Base-by-base conservation (phyloP, 441 rosid species). In the Bruguiera hainesii region DNA sequence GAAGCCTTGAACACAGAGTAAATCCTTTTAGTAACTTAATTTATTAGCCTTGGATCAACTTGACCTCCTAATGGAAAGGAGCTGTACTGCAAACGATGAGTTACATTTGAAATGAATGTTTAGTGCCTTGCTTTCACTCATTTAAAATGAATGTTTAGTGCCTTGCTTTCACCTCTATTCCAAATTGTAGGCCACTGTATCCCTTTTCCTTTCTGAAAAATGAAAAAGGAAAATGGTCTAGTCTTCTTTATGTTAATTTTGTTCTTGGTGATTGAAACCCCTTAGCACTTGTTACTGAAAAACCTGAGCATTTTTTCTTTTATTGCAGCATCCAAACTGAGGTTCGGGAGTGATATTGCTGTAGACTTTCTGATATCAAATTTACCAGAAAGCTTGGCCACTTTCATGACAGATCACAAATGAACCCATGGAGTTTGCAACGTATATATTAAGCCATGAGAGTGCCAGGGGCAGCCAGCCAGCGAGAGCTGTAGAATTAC, bases 241-340 rank as follows among this genome's bases (percentile, higher is more conserved):
- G 10, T 19, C 20, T 61, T 21, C 35, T 65, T 57, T 30, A 50
- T 63, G 4, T 49, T 16, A n/a, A 23, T 20, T 58, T 11, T 42
- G 25, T 11, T 9, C 11, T 5, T 1, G 16, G 11, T 30, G 23
- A 52, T 52, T 20, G 56, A 52, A 52, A 52, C 26, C 23, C 25
- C 56, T 20, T 52, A 20, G 23, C 23, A n/a, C 0, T 13, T 31
- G 21, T 71, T 31, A 31, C 48, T 66, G 11, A 56, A 56, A 4
- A 49, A 11, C 23, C 31, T 4, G 20, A 50, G 20, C 21, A 6
- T 28, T 49, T 25, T 56, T 16, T 18, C 33, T 4, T 74, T 55
- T 73, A 48, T 52, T 72, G 69, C 80, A 78, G 85, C 88, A 79
- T 35, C 75, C 73, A 46, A 76, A 81, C 70, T 79, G 75, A 79